phyloP scores from a whole-genome alignment of 805 yeast genomes.

The Candida lessepsii region DNA sequence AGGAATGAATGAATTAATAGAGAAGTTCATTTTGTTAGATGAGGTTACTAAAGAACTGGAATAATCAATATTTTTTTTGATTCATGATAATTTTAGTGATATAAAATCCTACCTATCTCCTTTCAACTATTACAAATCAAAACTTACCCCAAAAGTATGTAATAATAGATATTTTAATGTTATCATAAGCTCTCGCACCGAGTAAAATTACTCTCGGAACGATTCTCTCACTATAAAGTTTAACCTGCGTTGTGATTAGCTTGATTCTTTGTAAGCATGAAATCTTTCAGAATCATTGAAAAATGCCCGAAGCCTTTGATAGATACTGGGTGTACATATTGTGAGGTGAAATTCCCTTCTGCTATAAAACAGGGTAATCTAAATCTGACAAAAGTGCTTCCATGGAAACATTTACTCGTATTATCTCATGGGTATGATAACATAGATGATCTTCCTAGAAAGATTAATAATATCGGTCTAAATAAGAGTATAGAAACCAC shows the following conservation, averaged over 20 bases:
- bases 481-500: conserved; percentile 30
- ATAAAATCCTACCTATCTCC: too few relatives aligned
- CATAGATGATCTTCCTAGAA: conserved; percentile 47
- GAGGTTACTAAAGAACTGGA: conserved; percentile 38
- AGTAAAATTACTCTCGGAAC: too few relatives aligned
- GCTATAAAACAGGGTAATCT: conserved; percentile 21
- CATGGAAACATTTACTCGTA: conserved; percentile 57
- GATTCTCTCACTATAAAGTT: too few relatives aligned
- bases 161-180: too few relatives aligned
- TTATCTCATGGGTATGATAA: conserved; percentile 44
- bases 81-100: too few relatives aligned
- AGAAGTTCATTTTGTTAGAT: conserved; percentile 52
- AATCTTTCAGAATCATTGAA: conserved; percentile 14
- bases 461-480: conserved; percentile 7
- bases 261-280: too few relatives aligned
- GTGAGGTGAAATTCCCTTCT: conserved; percentile 29
- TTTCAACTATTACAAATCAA: too few relatives aligned
- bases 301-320: conserved; percentile 50
- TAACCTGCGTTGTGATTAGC: too few relatives aligned
- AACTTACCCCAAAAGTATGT: too few relatives aligned
- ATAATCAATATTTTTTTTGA: too few relatives aligned
- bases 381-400: conserved; percentile 46
- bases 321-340: conserved; percentile 65
- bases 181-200: too few relatives aligned
- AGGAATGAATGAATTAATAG: conserved; percentile 53